Conservation (phyloP, 306 rosid species). For the Cicer arietinum region DNA sequence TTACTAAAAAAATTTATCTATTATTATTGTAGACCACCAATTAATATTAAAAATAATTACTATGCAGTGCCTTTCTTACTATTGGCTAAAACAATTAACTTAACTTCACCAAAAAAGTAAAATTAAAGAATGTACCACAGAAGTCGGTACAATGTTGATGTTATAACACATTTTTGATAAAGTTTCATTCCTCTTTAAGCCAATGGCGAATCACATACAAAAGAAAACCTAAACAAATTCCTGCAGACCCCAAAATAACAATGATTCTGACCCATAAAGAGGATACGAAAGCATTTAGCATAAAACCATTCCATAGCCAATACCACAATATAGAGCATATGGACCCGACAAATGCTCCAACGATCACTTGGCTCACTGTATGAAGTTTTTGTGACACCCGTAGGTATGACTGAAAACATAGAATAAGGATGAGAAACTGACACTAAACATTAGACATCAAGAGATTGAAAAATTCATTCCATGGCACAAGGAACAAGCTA, state of each 20-base stretch:
- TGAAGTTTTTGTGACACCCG: conserved; percentile 81
- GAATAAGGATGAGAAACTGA: conserved; percentile 31
- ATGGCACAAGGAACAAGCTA: background rate
- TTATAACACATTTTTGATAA: conserved; percentile 1
- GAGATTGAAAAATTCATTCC: background rate
- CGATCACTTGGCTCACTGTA: conserved; percentile 75
- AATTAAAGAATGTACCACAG: too few species aligned
- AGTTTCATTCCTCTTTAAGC: conserved; percentile 60
- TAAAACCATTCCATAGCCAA: conserved; percentile 68
- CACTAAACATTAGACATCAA: background rate
- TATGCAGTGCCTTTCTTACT: too few species aligned
- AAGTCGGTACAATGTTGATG: background rate
- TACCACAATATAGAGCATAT: conserved; percentile 61
- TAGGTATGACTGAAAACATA: conserved; percentile 69
- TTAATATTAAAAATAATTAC: too few species aligned
- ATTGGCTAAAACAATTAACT: too few species aligned
- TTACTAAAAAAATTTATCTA: too few species aligned
- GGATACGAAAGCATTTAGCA: conserved; percentile 62
- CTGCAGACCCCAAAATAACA: conserved; percentile 62
- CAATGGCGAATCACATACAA: conserved; percentile 59
- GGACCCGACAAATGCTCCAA: conserved; percentile 75
- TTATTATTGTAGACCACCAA: too few species aligned
- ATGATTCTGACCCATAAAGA: conserved; percentile 60
- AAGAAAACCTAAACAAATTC: conserved; percentile 64
- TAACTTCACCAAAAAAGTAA: too few species aligned